Evolutionary conservation across 192 early-diverging fungal genomes (phyloP).

Genomic region (Coemansia sp.): DNA sequence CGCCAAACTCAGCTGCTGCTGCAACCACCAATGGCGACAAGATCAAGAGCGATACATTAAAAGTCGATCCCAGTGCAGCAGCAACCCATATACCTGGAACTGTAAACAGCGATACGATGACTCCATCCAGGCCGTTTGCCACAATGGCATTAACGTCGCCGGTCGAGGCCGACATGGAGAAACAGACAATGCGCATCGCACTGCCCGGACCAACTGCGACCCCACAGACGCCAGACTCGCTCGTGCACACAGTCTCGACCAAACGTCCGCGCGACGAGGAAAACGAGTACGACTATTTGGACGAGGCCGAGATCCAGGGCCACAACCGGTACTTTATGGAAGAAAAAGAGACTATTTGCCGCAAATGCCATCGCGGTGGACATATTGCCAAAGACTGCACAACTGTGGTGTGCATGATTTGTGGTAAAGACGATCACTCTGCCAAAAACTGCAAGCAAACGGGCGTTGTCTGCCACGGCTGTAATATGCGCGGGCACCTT

Average conservation of each 20-base stretch:
- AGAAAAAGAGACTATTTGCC: conserved; percentile 44
- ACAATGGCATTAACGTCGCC: conserved; percentile 1
- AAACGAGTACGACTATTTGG: conserved; percentile 49
- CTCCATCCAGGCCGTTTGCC: not conserved
- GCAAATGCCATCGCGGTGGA: conserved; percentile 32
- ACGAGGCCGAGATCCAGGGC: conserved; percentile 52
- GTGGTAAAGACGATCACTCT: conserved; percentile 38
- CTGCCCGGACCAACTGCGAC: conserved; percentile 15
- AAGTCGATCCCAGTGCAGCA: not conserved
- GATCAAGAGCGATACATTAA: not conserved
- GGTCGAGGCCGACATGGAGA: conserved; percentile 15
- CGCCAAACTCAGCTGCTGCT: no score
- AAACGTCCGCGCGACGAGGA: conserved; percentile 10
- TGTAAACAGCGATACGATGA: not conserved
- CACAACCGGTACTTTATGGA: conserved; percentile 54
- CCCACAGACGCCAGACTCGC: not conserved
- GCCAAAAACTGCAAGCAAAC: conserved; percentile 41
- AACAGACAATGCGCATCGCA: conserved; percentile 32
- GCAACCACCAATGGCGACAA: not conserved
- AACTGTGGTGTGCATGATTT: conserved; percentile 28
- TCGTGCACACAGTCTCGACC: conserved; percentile 11
- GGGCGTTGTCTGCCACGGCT: conserved; percentile 46
- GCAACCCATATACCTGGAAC: not conserved
- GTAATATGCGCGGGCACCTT: conserved; percentile 51
- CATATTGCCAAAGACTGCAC: conserved; percentile 51